Percentiles rank a stretch among this genome's conserved stretches.
Conservation (phyloP, 495 filamentous ascomycete species). For the Penicillium arizonense region DNA sequence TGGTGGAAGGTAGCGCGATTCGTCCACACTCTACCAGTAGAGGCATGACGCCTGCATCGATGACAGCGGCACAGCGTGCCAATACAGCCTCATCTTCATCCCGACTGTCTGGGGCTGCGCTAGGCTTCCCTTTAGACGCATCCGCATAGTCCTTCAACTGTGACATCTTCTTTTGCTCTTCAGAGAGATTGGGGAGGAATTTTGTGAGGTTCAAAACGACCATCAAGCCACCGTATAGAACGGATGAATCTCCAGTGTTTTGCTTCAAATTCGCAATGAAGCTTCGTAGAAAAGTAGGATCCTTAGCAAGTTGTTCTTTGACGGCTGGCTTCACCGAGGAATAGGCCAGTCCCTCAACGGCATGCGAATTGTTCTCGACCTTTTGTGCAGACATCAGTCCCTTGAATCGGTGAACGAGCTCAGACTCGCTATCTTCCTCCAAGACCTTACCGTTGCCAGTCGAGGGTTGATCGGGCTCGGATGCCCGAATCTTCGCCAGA, state of each 20-base stretch:
- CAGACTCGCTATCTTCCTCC: slow-evolving; percentile 54
- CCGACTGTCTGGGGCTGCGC: slow-evolving; percentile 60
- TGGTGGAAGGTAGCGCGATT: slow-evolving; percentile 61
- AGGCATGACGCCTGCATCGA: slow-evolving; percentile 72
- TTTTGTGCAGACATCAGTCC: slow-evolving; percentile 65
- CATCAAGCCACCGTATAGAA: slow-evolving; percentile 81
- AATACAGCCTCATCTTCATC: slow-evolving; percentile 73
- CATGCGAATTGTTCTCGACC: slow-evolving; percentile 56
- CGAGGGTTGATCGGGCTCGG: slow-evolving; percentile 39
- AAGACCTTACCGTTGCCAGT: slow-evolving; percentile 39
- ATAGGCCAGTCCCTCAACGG: slow-evolving; percentile 92
- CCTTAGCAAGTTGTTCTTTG: slow-evolving; percentile 73
- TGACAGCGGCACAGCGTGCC: slow-evolving; percentile 70
- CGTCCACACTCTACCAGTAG: slow-evolving; percentile 70
- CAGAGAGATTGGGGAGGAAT: slow-evolving; percentile 75
- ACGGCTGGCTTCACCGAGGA: slow-evolving; percentile 77
- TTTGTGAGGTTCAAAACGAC: slow-evolving; percentile 78
- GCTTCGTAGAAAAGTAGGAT: slow-evolving; percentile 61
- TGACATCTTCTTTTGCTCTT: slow-evolving; percentile 86
- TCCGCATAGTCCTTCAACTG: slow-evolving; percentile 94
- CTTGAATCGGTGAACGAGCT: slow-evolving; percentile 77
- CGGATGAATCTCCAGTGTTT: slow-evolving; percentile 59
- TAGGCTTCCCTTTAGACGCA: slow-evolving; percentile 57
- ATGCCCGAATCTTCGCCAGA: slow-evolving; percentile 67
- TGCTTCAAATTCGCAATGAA: slow-evolving; percentile 65